Base-by-base conservation (phyloP, 257 asterid species). In the Lavandula angustifolia region DNA sequence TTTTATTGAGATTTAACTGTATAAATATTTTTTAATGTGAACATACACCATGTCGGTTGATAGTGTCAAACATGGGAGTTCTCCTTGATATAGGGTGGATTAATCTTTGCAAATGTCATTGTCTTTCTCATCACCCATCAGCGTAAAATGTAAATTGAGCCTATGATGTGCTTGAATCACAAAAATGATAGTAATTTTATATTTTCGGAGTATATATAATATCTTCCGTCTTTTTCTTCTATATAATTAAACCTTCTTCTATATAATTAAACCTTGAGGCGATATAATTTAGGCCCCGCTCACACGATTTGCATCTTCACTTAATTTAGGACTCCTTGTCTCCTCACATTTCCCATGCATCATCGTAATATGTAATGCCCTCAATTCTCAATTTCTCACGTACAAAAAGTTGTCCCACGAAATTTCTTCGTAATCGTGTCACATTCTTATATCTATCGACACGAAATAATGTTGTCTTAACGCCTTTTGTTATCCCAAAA, bases 261-360 rank as follows among this genome's bases (percentile, higher is more conserved):
- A 8, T 8, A 46, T 52, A 1, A 34, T n/a, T 9, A 6, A 14
- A 42, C 4, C 44, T 4, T 14, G n/a, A 60, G 13, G 53, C 29
- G 33, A 47, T 17, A 47, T 57, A n/a, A 41, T 8, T 8, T 41
- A 2, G 4, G 34, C 37, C 29, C 8, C 44, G 12, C 37, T 69
- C 79, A 69, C 79, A 49, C 59, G 41, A 51, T 48, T 35, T 34
- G 56, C 76, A 59, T 44, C 69, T 51, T 14, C 55, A 50, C 75
- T 41, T 50, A 69, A 63, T 56, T 69, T 13, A 69, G 69, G 79
- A 68, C 7, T 13, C 55, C 29, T 69, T 74, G 75, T 69, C 68
- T 58, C 72, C 72, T 57, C 41, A 4, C 22, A 60, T 44, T 10
- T 57, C 35, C 34, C 32, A 22, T 17, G 58, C 68, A 74, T 50